Conservation (phyloP, 306 rosid species). For the Elaeagnus macrophylla region DNA sequence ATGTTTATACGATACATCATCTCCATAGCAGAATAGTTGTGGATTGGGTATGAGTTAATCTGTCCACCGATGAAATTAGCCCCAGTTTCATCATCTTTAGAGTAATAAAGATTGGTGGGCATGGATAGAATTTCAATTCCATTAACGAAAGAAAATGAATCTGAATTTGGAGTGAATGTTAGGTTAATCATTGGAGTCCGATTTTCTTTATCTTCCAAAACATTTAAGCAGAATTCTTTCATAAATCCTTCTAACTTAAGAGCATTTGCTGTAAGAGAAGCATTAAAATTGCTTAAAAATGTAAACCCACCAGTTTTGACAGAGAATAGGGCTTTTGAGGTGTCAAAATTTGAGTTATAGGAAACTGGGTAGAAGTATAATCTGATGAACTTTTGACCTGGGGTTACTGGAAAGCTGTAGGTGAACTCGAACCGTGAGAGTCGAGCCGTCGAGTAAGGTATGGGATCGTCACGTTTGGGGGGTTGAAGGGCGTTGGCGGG, state of each 20-base stretch:
- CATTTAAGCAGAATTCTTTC: not conserved
- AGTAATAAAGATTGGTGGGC: not conserved
- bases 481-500: no score
- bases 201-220: not conserved
- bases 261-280: conserved; percentile 23
- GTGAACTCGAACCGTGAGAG: conserved; percentile 32
- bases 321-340: conserved; percentile 32
- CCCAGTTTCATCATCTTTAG: conserved; percentile 4
- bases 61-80: no score
- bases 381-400: conserved; percentile 45
- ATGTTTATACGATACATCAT: conserved; percentile 18
- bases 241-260: not conserved
- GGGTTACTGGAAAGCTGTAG: conserved; percentile 30
- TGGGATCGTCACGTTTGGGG: no score
- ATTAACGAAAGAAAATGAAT: not conserved
- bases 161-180: not conserved
- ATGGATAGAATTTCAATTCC: not conserved
- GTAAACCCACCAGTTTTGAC: conserved; percentile 43
- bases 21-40: no score
- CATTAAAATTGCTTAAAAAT: conserved; percentile 37
- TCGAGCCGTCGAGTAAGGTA: conserved; percentile 18
- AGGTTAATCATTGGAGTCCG: not conserved
- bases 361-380: conserved; percentile 34
- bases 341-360: not conserved
- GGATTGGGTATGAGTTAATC: no score